Conservation (phyloP, 2,329 filamentous ascomycete genomes). For the Aspergillus sojae region DNA sequence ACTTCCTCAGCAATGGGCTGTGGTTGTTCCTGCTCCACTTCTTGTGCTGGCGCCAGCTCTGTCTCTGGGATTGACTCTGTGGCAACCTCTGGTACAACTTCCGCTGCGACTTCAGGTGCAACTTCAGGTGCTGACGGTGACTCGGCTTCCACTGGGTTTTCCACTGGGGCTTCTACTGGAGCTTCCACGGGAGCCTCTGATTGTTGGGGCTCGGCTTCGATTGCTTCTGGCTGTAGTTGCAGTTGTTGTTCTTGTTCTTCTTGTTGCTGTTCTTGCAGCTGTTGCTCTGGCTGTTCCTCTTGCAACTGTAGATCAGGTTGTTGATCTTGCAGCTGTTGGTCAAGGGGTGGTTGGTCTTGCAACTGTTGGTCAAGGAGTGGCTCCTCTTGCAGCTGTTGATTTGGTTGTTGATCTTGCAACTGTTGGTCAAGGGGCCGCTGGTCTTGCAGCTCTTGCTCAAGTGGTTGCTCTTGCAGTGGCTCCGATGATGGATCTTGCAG, state of each 20-base stretch:
- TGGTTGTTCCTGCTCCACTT: constrained; percentile 22
- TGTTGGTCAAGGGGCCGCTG: constrained; percentile 14
- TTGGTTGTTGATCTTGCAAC: neutral
- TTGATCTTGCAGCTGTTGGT: neutral
- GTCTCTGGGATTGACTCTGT: constrained; percentile 9
- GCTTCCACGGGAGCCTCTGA: constrained; percentile 5
- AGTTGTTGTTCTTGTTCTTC: constrained; percentile 12
- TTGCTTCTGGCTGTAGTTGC: constrained; percentile 7
- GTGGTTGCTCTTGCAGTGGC: neutral
- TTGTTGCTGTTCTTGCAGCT: constrained; percentile 2
- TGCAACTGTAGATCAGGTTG: neutral
- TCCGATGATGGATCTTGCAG: neutral
- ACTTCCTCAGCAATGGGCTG: constrained; percentile 20
- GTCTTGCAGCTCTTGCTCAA: neutral
- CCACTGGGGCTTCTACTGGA: neutral
- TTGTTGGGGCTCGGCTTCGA: constrained; percentile 11
- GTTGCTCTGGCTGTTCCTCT: constrained; percentile 11
- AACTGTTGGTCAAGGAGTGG: neutral
- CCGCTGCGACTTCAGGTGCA: constrained; percentile 1
- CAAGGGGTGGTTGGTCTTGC: neutral
- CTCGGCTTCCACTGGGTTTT: constrained; percentile 1
- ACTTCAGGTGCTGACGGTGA: constrained; percentile 1
- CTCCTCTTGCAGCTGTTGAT: constrained; percentile 8
- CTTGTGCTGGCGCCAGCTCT: constrained; percentile 16
- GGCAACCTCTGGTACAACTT: constrained; percentile 9